Conservation (phyloP, 257 asterid species). For the Primulina huaijiensis region DNA sequence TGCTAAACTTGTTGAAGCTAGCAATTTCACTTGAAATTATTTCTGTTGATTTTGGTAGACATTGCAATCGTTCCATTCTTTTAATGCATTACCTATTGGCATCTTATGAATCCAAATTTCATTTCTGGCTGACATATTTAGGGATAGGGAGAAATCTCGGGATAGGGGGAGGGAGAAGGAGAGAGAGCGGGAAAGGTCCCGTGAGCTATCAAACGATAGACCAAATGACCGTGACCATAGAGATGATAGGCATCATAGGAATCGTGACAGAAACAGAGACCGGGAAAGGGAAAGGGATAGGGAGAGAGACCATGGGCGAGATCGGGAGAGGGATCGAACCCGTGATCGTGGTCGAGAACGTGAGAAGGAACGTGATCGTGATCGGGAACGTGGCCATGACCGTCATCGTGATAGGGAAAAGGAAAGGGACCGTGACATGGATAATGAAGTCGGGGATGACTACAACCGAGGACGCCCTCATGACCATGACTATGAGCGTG, state of each 20-base stretch:
- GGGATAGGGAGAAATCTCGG: slow-evolving; percentile 86
- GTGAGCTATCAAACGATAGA: slow-evolving; percentile 76
- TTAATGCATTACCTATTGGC: neutral
- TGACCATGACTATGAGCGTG: slow-evolving; percentile 44
- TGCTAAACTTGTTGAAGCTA: no score
- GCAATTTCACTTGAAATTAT: no score
- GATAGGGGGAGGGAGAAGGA: slow-evolving; percentile 74
- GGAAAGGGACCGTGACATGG: slow-evolving; percentile 37
- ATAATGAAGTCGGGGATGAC: slow-evolving; percentile 42
- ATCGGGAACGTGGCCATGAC: slow-evolving; percentile 34
- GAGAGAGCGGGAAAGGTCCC: slow-evolving; percentile 63
- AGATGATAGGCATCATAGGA: slow-evolving; percentile 83
- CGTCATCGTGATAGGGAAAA: slow-evolving; percentile 53
- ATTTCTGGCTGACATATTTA: slow-evolving; percentile 26
- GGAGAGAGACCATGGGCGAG: slow-evolving; percentile 61
- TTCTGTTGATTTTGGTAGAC: no score
- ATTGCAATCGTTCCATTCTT: no score
- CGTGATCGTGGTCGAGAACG: slow-evolving; percentile 49
- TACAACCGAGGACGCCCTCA: slow-evolving; percentile 54
- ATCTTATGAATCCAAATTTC: neutral
- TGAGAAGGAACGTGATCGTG: slow-evolving; percentile 45
- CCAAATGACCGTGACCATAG: slow-evolving; percentile 78
- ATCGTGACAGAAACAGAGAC: slow-evolving; percentile 72
- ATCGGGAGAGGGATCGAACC: slow-evolving; percentile 49
- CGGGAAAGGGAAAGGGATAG: slow-evolving; percentile 32